Percentiles rank a stretch among this genome's conserved stretches.
Conservation (phyloP, 768 basidiomycete species). For the Rhodotorula toruloides region DNA sequence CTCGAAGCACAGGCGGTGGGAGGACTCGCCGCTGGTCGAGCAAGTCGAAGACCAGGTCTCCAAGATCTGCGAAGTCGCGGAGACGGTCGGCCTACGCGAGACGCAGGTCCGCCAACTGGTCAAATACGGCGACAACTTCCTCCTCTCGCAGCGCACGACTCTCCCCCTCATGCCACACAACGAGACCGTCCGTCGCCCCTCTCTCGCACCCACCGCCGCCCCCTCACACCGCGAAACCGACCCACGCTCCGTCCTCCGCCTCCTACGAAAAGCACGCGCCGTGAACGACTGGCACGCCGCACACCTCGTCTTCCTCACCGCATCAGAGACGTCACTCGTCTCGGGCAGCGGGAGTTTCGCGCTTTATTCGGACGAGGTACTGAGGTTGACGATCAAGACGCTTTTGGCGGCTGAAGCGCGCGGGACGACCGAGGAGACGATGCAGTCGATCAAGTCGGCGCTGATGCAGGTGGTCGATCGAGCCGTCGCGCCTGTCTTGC, state of each 20-base stretch:
- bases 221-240: not conserved
- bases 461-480: not conserved
- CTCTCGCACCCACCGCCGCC: not conserved
- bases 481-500: not conserved
- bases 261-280: not conserved
- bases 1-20: not conserved
- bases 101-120: not conserved
- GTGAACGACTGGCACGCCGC: not conserved
- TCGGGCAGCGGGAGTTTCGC: too few relatives aligned
- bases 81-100: not conserved
- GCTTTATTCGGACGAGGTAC: too few relatives aligned
- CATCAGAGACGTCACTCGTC: too few relatives aligned
- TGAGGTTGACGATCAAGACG: too few relatives aligned
- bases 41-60: not conserved
- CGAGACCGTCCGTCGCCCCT: not conserved
- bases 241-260: not conserved
- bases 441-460: not conserved
- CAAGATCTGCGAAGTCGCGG: not conserved
- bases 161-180: not conserved
- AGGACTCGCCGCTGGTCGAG: not conserved
- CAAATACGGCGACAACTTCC: not conserved
- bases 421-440: not conserved
- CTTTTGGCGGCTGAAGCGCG: too few relatives aligned
- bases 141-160: too few relatives aligned
- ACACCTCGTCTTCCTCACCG: not conserved